Evolutionary conservation across 768 basidiomycete species (phyloP), one percentile per base, ranked within the genome.

Genomic region (Lentinula raphanica): DNA sequence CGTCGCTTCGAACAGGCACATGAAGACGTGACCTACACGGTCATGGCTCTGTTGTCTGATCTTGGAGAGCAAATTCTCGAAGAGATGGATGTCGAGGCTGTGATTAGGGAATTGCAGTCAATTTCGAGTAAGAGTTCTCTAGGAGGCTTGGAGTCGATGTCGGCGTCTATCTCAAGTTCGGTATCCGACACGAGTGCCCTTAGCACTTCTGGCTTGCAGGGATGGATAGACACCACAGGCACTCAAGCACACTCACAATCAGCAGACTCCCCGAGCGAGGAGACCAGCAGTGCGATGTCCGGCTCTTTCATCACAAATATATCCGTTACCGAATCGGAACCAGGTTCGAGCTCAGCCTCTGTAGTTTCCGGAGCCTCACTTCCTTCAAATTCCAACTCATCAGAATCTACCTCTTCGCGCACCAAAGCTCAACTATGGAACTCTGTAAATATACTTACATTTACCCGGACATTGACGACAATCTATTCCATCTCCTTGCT

Each of bases 361-460:
- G 45, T 54, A n/a, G 29, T 36, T 38, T 54, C 55, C 51, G n/a
- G n/a, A n/a, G n/a, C n/a, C n/a, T n/a, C n/a, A n/a, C n/a, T n/a
- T n/a, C n/a, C n/a, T n/a, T 50, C 48, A 40, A 27, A 54, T 28
- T 56, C 45, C 23, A 38, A 40, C 21, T 53, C 51, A 8, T 53
- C 51, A 12, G 51, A 25, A 3, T 53, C 36, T 21, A 44, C 40
- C 23, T 42, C 39, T 44, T 54, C 71, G 35, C 72, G 81, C 60
- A 85, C 81, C n/a, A 94, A 88, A 68, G 82, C 80, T 1, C 88
- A 95, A 65, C 75, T 98, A 6, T 98, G 96, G 96, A 86, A 86
- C 58, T 93, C 97, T 71, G 81, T 97, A 36, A 98, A 97, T 69
- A 82, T 94, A 36, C 83, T 95, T 31, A 86, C 93, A 5, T 82